Conservation (phyloP, 805 yeast species). For the Candida hungchunana region DNA sequence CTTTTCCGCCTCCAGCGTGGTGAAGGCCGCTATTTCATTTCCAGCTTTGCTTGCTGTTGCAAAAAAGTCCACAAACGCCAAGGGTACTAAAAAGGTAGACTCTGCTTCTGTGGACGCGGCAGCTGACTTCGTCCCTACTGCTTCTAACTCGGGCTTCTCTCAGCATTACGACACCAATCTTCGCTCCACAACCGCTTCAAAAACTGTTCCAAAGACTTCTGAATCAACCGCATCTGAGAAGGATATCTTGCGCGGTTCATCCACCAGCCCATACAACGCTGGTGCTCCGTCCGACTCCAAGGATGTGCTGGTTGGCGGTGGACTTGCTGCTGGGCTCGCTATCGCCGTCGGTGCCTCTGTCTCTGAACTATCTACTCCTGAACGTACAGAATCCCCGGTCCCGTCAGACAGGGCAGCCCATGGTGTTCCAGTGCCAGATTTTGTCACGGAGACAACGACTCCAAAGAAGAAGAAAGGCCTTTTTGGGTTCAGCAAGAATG, state of each 20-base stretch:
- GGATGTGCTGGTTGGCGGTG: conserved; percentile 8
- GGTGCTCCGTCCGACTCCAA: conserved; percentile 1
- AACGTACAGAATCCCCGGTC: conserved; percentile 3
- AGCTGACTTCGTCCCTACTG: conserved; percentile 2
- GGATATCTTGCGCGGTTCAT: not conserved
- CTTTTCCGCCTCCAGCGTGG: conserved; percentile 9
- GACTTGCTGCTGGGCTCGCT: conserved; percentile 10
- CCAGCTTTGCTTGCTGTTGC: conserved; percentile 13
- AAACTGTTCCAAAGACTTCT: conserved; percentile 16
- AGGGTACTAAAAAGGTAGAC: conserved; percentile 4
- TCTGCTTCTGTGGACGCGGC: conserved; percentile 1
- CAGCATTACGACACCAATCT: conserved; percentile 9
- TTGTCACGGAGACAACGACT: conserved; percentile 3
- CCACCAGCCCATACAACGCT: conserved; percentile 3
- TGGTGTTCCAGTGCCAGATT: conserved; percentile 8
- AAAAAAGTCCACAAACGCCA: conserved; percentile 4
- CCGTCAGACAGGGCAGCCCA: conserved; percentile 8
- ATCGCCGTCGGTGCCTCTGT: conserved; percentile 7
- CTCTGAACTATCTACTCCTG: no score
- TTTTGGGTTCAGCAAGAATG: conserved; percentile 12
- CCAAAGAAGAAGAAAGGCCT: conserved; percentile 13
- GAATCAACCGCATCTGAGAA: not conserved
- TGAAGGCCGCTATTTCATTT: conserved; percentile 16
- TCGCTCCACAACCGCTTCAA: conserved; percentile 20
- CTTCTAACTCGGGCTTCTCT: conserved; percentile 12